These are phyloP conservation scores for Penicillium crystallinum DNA, from an alignment of 495 filamentous ascomycete genomes.

Conservation along the genomic window DNA sequence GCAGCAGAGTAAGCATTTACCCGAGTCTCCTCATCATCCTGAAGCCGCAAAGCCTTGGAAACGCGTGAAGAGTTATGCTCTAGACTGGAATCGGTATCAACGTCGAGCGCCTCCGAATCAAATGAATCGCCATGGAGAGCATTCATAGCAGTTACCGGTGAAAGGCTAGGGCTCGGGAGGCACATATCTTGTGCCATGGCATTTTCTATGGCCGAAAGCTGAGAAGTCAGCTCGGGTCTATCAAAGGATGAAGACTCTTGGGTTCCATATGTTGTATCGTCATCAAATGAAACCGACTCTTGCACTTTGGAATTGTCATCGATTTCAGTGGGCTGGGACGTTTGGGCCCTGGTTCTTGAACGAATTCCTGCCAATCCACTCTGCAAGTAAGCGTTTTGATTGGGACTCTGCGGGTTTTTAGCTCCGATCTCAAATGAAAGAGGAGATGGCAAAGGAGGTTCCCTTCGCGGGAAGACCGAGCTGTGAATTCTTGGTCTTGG, in stretches of 20 bases:
- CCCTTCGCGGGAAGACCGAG: conserved; percentile 28
- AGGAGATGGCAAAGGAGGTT: conserved; percentile 33
- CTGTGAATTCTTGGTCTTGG: conserved; percentile 35
- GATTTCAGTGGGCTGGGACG: conserved; percentile 6
- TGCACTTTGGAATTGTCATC: conserved; percentile 5
- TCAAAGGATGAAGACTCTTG: conserved; percentile 21
- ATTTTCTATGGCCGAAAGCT: conserved; percentile 44
- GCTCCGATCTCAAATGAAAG: conserved; percentile 35
- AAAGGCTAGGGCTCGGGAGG: conserved; percentile 89
- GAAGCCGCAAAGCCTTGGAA: conserved; percentile 17
- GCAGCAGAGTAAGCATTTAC: conserved; percentile 8
- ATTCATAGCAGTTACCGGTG: conserved; percentile 80
- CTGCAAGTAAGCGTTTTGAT: neutral
- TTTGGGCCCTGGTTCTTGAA: conserved; percentile 4
- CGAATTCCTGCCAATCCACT: conserved; percentile 14
- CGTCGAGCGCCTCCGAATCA: conserved; percentile 40
- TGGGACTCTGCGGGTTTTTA: conserved; percentile 13
- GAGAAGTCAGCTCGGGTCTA: conserved; percentile 24
- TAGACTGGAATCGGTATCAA: conserved; percentile 43
- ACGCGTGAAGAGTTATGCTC: conserved; percentile 32
- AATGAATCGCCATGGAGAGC: conserved; percentile 45
- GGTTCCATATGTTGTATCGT: conserved; percentile 20
- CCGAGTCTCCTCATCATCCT: conserved; percentile 11
- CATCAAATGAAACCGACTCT: conserved; percentile 15
- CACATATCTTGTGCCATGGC: conserved; percentile 79